Percentiles rank a stretch among this genome's conserved stretches.
These are phyloP conservation scores for Prunus mongolica DNA, from an alignment of 306 rosid genomes.

Conservation along the genomic window DNA sequence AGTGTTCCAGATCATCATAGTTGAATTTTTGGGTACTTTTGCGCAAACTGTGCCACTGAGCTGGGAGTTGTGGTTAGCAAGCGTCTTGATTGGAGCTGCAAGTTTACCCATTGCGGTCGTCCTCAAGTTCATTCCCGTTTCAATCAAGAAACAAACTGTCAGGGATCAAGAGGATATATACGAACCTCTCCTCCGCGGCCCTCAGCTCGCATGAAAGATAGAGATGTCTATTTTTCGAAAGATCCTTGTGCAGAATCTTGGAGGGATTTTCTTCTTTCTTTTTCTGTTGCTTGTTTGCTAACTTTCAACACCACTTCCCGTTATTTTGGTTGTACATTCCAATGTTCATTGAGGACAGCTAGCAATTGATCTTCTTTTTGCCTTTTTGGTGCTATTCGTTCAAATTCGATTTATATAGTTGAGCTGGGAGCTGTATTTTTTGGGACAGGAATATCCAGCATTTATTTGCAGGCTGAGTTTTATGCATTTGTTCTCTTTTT, in stretches of 20 bases:
- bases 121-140: constrained; percentile 65
- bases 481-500: not conserved
- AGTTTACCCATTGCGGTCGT: constrained; percentile 54
- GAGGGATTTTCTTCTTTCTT: not conserved
- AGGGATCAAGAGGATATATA: constrained; percentile 39
- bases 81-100: constrained; percentile 59
- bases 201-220: constrained; percentile 51
- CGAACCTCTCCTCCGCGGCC: constrained; percentile 70
- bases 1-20: constrained; percentile 58
- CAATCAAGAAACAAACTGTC: not conserved
- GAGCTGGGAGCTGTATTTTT: not conserved
- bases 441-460: not conserved
- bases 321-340: not conserved
- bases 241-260: not conserved
- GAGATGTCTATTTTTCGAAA: not conserved
- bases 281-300: not conserved
- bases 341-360: not conserved
- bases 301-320: not conserved
- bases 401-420: not conserved
- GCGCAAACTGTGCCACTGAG: constrained; percentile 69
- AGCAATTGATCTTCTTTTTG: not conserved
- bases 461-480: not conserved
- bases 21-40: constrained; percentile 62
- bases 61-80: constrained; percentile 45
- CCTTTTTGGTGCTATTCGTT: not conserved